phyloP scores from a whole-genome alignment of 495 filamentous ascomycete genomes.

The Polyplosphaeria fusca region DNA sequence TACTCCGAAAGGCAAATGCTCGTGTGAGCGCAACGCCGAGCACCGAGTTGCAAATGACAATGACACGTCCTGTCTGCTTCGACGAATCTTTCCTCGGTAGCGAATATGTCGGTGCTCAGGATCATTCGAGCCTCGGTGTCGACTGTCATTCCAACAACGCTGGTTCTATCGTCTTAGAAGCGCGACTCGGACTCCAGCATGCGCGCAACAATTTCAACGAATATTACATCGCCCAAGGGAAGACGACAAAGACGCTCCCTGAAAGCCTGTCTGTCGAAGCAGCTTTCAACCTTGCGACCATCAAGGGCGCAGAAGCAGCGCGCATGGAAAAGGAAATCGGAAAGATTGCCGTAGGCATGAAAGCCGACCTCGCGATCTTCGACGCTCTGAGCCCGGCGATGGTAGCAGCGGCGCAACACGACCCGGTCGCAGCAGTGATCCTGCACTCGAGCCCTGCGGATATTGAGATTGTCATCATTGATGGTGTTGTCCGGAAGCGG shows the following conservation, averaged over 20 bases:
- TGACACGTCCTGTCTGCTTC: slow-evolving; percentile 11
- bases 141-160: slow-evolving; percentile 50
- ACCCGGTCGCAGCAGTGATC: slow-evolving; percentile 49
- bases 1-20: slow-evolving; percentile 17
- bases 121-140: slow-evolving; percentile 44
- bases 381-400: slow-evolving; percentile 45
- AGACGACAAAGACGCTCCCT: slow-evolving; percentile 36
- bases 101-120: background rate
- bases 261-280: slow-evolving; percentile 42
- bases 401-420: slow-evolving; percentile 45
- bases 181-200: slow-evolving; percentile 46
- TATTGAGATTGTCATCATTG: slow-evolving; percentile 50
- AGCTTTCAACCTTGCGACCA: slow-evolving; percentile 51
- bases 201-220: slow-evolving; percentile 40
- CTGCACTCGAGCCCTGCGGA: slow-evolving; percentile 47
- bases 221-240: slow-evolving; percentile 34
- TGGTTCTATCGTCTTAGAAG: slow-evolving; percentile 46
- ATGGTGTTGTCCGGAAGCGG: slow-evolving; percentile 46
- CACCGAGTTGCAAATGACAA: slow-evolving; percentile 35
- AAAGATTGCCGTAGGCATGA: slow-evolving; percentile 46
- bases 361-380: slow-evolving; percentile 50
- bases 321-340: slow-evolving; percentile 46
- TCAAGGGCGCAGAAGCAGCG: slow-evolving; percentile 48
- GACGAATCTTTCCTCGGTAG: slow-evolving; percentile 8
- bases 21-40: slow-evolving; percentile 32